These are phyloP conservation scores for Botrytis squamosa DNA, from an alignment of 2,329 filamentous ascomycete genomes.

Conservation along the genomic window DNA sequence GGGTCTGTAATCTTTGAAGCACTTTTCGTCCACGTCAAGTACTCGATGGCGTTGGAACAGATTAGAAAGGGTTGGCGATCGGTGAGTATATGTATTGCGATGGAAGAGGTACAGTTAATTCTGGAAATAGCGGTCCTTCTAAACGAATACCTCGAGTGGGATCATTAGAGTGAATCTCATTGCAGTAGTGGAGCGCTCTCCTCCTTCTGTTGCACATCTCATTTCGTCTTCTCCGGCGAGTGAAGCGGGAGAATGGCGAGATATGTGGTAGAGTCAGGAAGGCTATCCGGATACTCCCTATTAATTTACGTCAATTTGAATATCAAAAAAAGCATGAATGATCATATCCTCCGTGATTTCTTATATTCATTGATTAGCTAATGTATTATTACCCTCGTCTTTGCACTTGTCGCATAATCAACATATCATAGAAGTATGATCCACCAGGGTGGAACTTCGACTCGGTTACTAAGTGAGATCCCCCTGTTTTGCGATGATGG, in stretches of 20 bases:
- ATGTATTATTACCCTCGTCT: rapidly evolving
- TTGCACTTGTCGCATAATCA: rapidly evolving
- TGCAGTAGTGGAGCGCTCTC: rapidly evolving
- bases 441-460: not conserved
- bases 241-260: not conserved
- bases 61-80: not conserved
- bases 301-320: rapidly evolving
- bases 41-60: not conserved
- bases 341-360: not conserved
- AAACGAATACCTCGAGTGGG: not conserved
- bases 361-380: rapidly evolving
- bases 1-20: not conserved
- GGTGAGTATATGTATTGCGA: not conserved
- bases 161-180: not conserved
- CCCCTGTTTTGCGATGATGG: not conserved
- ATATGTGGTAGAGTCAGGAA: not conserved
- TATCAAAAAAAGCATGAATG: not conserved
- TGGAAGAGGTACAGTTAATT: not conserved
- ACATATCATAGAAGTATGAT: rapidly evolving
- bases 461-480: not conserved
- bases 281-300: not conserved
- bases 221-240: not conserved
- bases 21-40: not conserved
- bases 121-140: no score
- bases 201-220: not conserved